phyloP scores from a whole-genome alignment of 768 basidiomycete species.

The Kondoa malvinella region DNA sequence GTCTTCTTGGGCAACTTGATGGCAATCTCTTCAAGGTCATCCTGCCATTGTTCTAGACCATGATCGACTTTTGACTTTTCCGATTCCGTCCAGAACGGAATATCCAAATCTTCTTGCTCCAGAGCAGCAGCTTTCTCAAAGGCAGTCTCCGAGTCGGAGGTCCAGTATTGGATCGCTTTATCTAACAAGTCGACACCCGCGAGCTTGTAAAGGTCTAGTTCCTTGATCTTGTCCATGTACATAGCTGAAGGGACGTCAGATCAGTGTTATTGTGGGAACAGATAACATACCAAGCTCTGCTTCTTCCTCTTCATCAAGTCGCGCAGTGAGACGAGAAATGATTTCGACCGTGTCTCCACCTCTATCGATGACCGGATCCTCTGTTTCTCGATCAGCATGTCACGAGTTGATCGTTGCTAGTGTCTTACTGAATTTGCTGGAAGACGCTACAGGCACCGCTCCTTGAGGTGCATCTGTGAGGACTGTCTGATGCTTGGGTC shows the following conservation, averaged over 20 bases:
- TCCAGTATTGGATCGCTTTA: constrained; percentile 15
- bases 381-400: background rate
- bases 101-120: constrained; percentile 13
- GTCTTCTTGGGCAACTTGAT: constrained; percentile 18
- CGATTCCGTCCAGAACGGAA: constrained; percentile 20
- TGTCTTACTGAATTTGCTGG: constrained; percentile 6
- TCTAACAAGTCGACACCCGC: constrained; percentile 23
- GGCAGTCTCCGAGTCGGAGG: constrained; percentile 13
- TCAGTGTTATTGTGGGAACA: background rate
- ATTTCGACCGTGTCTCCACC: constrained; percentile 4
- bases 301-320: constrained; percentile 5
- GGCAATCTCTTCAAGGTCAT: constrained; percentile 24
- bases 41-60: constrained; percentile 19
- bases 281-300: background rate
- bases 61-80: constrained; percentile 18
- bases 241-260: background rate
- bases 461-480: constrained; percentile 16
- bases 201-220: constrained; percentile 10
- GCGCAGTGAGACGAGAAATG: background rate
- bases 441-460: background rate
- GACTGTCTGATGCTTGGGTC: constrained; percentile 22
- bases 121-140: constrained; percentile 13
- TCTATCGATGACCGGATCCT: background rate
- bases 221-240: constrained; percentile 12
- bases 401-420: constrained; percentile 12